Conservation (phyloP, 208 protist species). For the Crithidia bombi region DNA sequence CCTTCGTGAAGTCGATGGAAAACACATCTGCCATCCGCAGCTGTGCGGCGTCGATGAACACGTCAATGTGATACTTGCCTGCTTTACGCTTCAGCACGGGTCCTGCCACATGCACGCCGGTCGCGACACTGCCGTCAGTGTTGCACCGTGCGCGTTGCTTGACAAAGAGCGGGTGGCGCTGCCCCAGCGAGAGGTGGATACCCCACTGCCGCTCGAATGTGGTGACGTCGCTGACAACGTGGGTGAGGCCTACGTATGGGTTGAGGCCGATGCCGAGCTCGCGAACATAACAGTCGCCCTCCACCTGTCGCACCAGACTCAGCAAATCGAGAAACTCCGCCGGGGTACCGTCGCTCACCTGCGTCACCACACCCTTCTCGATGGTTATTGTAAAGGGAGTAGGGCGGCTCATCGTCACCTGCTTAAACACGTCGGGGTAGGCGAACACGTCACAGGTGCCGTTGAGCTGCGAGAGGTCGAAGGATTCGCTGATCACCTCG, state of each 20-base stretch:
- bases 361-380: slow-evolving; percentile 65
- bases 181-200: slow-evolving; percentile 87
- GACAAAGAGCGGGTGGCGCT: slow-evolving; percentile 89
- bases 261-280: slow-evolving; percentile 92
- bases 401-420: slow-evolving; percentile 69
- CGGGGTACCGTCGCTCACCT: slow-evolving; percentile 63
- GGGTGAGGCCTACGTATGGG: slow-evolving; percentile 74
- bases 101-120: slow-evolving; percentile 55
- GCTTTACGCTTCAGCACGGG: slow-evolving; percentile 85
- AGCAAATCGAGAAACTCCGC: slow-evolving; percentile 81
- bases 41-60: slow-evolving; percentile 75
- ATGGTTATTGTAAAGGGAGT: slow-evolving; percentile 78
- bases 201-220: slow-evolving; percentile 93
- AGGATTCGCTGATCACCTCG: slow-evolving; percentile 90
- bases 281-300: slow-evolving; percentile 86
- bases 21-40: slow-evolving; percentile 62
- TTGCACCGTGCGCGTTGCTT: slow-evolving; percentile 80
- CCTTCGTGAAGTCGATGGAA: slow-evolving; percentile 79
- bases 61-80: slow-evolving; percentile 91
- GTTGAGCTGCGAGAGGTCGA: slow-evolving; percentile 81
- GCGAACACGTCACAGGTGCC: slow-evolving; percentile 84
- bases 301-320: slow-evolving; percentile 76
- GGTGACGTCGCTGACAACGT: slow-evolving; percentile 88
- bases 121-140: slow-evolving; percentile 58
- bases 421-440: slow-evolving; percentile 80